Evolutionary conservation across 2,329 filamentous ascomycete genomes (phyloP), one percentile per base, ranked within the genome.

Genomic region (Colletotrichum tanaceti): DNA sequence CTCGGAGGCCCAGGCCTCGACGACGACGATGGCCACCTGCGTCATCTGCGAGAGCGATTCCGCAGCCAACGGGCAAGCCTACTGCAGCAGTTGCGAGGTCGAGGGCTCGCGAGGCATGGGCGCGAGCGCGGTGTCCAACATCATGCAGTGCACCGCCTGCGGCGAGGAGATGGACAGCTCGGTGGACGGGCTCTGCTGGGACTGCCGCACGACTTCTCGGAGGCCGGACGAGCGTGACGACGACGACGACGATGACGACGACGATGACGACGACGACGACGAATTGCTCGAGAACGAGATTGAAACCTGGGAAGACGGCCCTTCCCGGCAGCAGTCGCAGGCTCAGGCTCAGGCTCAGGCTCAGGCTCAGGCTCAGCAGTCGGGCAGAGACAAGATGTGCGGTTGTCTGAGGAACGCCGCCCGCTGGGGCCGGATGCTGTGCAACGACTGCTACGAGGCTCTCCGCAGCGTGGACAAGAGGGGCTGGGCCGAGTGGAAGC

Each of bases 21-120:
- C 32, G 32, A 9, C 9, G 32, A 7, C 16, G 13, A 35, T n/a
- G 43, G 39, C 50, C 6, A 5, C 44, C 14, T 66, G 64, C 58
- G 24, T 49, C 35, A n/a, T 63, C 24, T 66, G 64, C 35, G 64
- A 66, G 24, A 35, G n/a, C 2, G 39, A 46, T 0, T 5, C 4
- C 16, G 50, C 28, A 4, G 10, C 41, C 11, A 10, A 16, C 14
- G 58, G 58, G 11, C 49, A 43, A 13, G 38, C 43, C 16, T 14
- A 49, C 35, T 60, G 58, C 35, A 11, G 7, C 14, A 28, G 49
- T 10, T 60, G 58, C 3, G 20, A 49, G 7, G 22, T 28, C 10
- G 32, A 22, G 22, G 20, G 46, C 5, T 50, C 32, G 3, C 22
- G 20, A 9, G 5, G 43, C 18, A 2, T 20, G 18, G 24, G 22